Conservation (phyloP, 2,329 filamentous ascomycete genomes). For the Penicillium sp. region DNA sequence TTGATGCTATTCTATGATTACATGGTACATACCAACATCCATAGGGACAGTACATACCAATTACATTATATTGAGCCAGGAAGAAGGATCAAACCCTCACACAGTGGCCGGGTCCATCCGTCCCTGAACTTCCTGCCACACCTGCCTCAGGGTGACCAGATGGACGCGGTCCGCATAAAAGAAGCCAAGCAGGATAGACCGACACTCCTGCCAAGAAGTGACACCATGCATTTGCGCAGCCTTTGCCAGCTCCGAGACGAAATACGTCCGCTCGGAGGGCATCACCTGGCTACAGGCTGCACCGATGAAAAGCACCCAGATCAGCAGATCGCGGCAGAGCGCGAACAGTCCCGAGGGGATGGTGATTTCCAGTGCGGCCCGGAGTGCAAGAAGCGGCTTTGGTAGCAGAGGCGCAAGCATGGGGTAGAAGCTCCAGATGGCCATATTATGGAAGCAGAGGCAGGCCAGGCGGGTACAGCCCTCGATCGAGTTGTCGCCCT, state of each 20-base stretch:
- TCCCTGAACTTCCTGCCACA: constrained; percentile 37
- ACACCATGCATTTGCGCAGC: constrained; percentile 33
- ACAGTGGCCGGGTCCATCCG: constrained; percentile 15
- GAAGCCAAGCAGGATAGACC: constrained; percentile 34
- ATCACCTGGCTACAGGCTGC: constrained; percentile 33
- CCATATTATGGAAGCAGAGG: constrained; percentile 43
- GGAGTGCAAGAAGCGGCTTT: constrained; percentile 37
- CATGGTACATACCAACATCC: not conserved
- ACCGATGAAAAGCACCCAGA: constrained; percentile 43
- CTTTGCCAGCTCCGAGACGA: constrained; percentile 34
- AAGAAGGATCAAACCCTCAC: not conserved
- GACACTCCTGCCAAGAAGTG: constrained; percentile 37
- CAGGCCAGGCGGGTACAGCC: constrained; percentile 42
- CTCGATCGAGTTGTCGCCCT: constrained; percentile 41
- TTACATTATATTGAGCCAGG: not conserved
- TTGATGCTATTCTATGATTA: not conserved
- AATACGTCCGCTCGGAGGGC: constrained; percentile 33
- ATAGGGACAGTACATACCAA: not conserved
- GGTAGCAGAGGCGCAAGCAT: constrained; percentile 37
- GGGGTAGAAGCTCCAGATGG: constrained; percentile 45
- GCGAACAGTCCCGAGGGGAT: constrained; percentile 36
- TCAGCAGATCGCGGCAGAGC: constrained; percentile 36
- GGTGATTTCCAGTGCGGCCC: constrained; percentile 35
- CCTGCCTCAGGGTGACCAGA: constrained; percentile 29
- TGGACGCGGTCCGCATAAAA: constrained; percentile 43